A percentile compares a stretch with the other conserved stretches of the same genome.
phyloP scores from a whole-genome alignment of 2,329 filamentous ascomycete species.

The Elsinoe australis region DNA sequence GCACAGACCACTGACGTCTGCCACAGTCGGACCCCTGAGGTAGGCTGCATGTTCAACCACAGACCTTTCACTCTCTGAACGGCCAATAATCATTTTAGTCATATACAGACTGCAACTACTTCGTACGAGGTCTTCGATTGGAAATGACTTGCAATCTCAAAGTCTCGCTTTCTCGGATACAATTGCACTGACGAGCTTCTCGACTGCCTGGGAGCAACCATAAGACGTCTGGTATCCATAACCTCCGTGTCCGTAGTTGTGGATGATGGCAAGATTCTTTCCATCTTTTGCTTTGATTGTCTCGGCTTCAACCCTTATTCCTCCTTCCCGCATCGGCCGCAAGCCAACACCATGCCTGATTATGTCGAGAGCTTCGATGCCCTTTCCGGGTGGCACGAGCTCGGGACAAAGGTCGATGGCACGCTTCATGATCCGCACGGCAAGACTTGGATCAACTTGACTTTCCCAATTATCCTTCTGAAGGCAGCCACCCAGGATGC shows the following conservation, averaged over 20 bases:
- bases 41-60: too few relatives aligned
- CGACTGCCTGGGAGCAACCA: conserved; percentile 37
- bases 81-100: too few relatives aligned
- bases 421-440: conserved; percentile 77
- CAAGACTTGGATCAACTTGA: conserved; percentile 69
- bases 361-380: conserved; percentile 65
- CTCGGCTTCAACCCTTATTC: conserved; percentile 69
- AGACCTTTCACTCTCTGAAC: too few relatives aligned
- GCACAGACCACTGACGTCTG: conserved; percentile 8
- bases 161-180: too few relatives aligned
- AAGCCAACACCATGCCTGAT: conserved; percentile 77
- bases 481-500: conserved; percentile 78
- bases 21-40: background rate
- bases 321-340: conserved; percentile 64
- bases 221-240: conserved; percentile 58
- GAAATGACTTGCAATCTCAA: too few relatives aligned
- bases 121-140: too few relatives aligned
- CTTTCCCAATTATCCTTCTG: conserved; percentile 73
- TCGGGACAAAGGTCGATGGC: conserved; percentile 56
- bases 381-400: conserved; percentile 54
- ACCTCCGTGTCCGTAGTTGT: conserved; percentile 72
- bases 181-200: conserved; percentile 38
- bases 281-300: conserved; percentile 44
- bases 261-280: conserved; percentile 54
- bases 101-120: too few relatives aligned